Evolutionary conservation across 257 asterid genomes (phyloP).

Genomic region (Salvia splendens): DNA sequence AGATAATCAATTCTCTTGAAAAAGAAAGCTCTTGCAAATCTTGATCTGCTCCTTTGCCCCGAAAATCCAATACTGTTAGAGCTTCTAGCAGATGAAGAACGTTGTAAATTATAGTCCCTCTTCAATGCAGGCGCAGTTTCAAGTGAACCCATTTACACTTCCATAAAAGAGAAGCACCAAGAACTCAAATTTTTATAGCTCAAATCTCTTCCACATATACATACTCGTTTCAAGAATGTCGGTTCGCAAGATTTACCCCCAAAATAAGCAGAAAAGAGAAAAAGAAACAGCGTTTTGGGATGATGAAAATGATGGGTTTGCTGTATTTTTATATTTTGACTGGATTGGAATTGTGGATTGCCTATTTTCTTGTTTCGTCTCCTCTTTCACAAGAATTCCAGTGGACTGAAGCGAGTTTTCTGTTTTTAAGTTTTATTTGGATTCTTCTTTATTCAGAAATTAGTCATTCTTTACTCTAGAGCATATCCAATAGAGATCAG

Average conservation of each 20-base stretch:
- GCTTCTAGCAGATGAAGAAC: slow-evolving; percentile 47
- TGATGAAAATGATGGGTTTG: slow-evolving; percentile 28
- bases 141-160: slow-evolving; percentile 87
- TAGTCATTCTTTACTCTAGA: too few species aligned
- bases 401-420: slow-evolving; percentile 15
- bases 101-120: slow-evolving; percentile 61
- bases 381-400: slow-evolving; percentile 15
- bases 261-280: not conserved
- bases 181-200: slow-evolving; percentile 25
- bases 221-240: slow-evolving; percentile 27
- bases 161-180: slow-evolving; percentile 41
- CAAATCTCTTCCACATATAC: not conserved
- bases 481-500: too few species aligned
- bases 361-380: slow-evolving; percentile 3
- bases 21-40: slow-evolving; percentile 66
- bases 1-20: slow-evolving; percentile 64
- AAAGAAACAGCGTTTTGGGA: slow-evolving; percentile 33
- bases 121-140: slow-evolving; percentile 60
- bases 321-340: slow-evolving; percentile 9
- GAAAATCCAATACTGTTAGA: slow-evolving; percentile 28
- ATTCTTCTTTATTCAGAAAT: not conserved
- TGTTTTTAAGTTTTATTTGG: not conserved
- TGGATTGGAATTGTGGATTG: slow-evolving; percentile 14
- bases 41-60: slow-evolving; percentile 78
- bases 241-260: slow-evolving; percentile 25